Base-by-base conservation (phyloP, 345 rosid species). In the Brassica nigra region DNA sequence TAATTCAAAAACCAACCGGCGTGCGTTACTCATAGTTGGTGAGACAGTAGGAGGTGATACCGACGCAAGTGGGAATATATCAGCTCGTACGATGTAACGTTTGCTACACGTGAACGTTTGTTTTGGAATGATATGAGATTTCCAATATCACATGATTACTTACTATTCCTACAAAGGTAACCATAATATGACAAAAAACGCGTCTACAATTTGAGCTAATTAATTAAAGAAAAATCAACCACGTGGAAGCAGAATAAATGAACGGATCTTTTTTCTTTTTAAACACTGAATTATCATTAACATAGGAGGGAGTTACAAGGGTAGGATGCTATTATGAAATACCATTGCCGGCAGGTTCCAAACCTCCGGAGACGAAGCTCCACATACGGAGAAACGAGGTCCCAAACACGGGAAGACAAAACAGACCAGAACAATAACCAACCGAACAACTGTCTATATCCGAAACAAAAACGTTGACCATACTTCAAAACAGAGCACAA, bases 101-200 rank as follows among this genome's bases (percentile, higher is more conserved):
- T 72, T 16, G 23, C 64, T 31, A 79, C 78, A 37, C 69, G 71
- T 74, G 33, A 73, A 74, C 62, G 37, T 55, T 66, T 68, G 71
- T 28, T 15, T 80, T 68, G 75, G 71, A 62, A 69, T 69, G 54
- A 8, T 69, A 2, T 59, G 73, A 63, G 18, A 66, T 36, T 66
- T 36, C 52, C 31, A 39, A 55, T 54, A 65, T 67, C 78, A 78
- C 82, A 79, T 58, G 62, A 65, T 78, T 66, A 72, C 23, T 78
- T 28, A 14, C 54, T 36, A 6, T 36, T 8, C 9, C 39, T 7
- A 71, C 58, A 71, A 42, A 42, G 4, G 6, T 57, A 34, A 58
- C 34, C 20, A 52, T 59, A 33, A 33, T 18, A 58, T 6, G 71
- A 77, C 66, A 63, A 9, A 55, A 52, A n/a, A 23, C 8, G 6